Conservation (phyloP, 805 yeast genomes). For the Yamadazyma kitorensis region DNA sequence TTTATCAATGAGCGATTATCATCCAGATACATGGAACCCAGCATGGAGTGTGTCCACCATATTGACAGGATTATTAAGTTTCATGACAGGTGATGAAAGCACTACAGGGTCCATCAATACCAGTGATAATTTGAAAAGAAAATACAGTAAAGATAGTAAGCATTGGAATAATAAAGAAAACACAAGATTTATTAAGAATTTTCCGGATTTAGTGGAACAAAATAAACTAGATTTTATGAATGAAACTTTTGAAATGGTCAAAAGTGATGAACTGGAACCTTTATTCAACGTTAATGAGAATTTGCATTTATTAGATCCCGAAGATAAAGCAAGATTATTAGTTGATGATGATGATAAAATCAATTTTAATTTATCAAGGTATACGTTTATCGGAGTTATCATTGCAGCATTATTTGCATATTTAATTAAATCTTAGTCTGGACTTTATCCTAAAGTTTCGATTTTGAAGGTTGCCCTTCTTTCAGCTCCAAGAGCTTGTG, state of each 20-base stretch:
- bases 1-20: conserved; percentile 90
- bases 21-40: conserved; percentile 95
- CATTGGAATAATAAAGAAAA: conserved; percentile 58
- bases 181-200: conserved; percentile 55
- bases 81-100: conserved; percentile 84
- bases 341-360: conserved; percentile 14
- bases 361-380: conserved; percentile 13
- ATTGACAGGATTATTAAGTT: conserved; percentile 80
- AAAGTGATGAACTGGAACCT: conserved; percentile 13
- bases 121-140: conserved; percentile 52
- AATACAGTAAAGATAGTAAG: conserved; percentile 57
- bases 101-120: conserved; percentile 82
- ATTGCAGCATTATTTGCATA: conserved; percentile 26
- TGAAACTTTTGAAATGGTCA: conserved; percentile 14
- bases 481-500: too few relatives aligned
- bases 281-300: conserved; percentile 22
- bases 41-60: conserved; percentile 94
- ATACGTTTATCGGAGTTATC: conserved; percentile 25
- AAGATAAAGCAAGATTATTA: conserved; percentile 55
- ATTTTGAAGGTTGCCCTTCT: too few relatives aligned
- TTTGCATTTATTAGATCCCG: conserved; percentile 54
- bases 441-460: too few relatives aligned
- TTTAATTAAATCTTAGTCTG: not conserved
- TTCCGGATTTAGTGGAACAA: conserved; percentile 61
- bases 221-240: conserved; percentile 31